phyloP scores from a whole-genome alignment of 352 stramenopile genomes.

The Phytopythium delawarense region DNA sequence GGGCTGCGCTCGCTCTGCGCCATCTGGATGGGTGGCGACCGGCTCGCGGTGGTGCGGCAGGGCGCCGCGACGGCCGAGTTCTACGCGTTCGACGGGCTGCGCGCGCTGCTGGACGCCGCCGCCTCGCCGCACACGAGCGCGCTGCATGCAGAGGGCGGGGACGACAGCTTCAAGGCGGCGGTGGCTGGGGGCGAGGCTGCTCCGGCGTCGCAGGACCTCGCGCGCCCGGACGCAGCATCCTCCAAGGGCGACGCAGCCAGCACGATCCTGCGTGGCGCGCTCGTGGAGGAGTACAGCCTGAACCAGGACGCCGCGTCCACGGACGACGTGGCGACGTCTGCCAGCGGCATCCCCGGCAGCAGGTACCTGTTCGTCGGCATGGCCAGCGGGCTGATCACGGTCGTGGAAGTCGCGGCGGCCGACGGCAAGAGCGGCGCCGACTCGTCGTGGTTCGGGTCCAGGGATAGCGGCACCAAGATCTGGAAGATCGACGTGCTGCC shows the following conservation, averaged over 20 bases:
- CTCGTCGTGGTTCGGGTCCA: slow-evolving; percentile 29
- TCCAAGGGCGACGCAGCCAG: slow-evolving; percentile 1
- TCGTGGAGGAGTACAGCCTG: slow-evolving; percentile 54
- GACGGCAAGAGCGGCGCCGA: background rate
- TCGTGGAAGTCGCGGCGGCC: slow-evolving; percentile 41
- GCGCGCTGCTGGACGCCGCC: slow-evolving; percentile 14
- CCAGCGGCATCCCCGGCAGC: slow-evolving; percentile 44
- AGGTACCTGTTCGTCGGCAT: slow-evolving; percentile 73
- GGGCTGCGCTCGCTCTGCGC: slow-evolving; percentile 39
- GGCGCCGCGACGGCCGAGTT: slow-evolving; percentile 59
- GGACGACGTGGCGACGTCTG: slow-evolving; percentile 36
- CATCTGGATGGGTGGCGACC: slow-evolving; percentile 45
- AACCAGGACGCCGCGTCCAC: slow-evolving; percentile 54
- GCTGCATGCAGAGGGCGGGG: slow-evolving; percentile 1
- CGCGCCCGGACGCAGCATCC: background rate
- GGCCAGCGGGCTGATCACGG: slow-evolving; percentile 63
- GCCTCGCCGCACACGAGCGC: slow-evolving; percentile 8
- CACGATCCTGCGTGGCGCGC: slow-evolving; percentile 14
- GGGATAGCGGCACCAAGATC: slow-evolving; percentile 27
- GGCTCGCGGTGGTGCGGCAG: slow-evolving; percentile 63
- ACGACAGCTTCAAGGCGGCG: background rate
- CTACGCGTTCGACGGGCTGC: slow-evolving; percentile 60
- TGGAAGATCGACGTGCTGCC: slow-evolving; percentile 81
- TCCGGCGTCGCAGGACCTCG: background rate
- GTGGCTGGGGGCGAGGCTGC: background rate